phyloP scores from a whole-genome alignment of 2,329 filamentous ascomycete genomes.

The Arthrobotrys pseudoclavata region DNA sequence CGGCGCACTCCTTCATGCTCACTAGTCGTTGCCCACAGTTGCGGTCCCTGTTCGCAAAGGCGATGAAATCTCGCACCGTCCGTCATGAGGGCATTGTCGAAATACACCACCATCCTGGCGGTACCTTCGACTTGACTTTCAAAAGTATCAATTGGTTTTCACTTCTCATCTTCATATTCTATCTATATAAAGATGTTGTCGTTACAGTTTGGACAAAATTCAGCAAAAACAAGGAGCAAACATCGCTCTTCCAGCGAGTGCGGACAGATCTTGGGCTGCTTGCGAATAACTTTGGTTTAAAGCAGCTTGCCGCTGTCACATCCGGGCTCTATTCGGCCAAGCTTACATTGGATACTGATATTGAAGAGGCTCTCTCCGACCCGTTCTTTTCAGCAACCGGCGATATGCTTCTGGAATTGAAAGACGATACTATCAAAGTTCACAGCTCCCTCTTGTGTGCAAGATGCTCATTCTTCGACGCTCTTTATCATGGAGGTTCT shows the following conservation, averaged over 20 bases:
- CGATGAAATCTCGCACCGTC: constrained; percentile 23
- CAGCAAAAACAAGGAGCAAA: constrained; percentile 72
- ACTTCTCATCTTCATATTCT: constrained; percentile 82
- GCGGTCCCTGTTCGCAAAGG: constrained; percentile 42
- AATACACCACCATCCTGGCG: constrained; percentile 64
- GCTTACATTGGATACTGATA: constrained; percentile 62
- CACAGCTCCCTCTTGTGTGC: constrained; percentile 85
- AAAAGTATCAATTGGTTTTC: constrained; percentile 81
- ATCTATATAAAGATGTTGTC: constrained; percentile 82
- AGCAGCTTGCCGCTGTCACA: constrained; percentile 83
- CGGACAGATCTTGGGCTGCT: constrained; percentile 72
- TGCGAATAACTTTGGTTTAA: constrained; percentile 34
- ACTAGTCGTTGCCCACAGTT: constrained; percentile 76
- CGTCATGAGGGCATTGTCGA: constrained; percentile 50
- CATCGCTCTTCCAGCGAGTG: constrained; percentile 81
- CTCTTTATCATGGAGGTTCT: constrained; percentile 89
- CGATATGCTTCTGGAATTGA: constrained; percentile 83
- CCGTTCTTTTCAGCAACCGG: constrained; percentile 75
- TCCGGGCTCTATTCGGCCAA: constrained; percentile 70
- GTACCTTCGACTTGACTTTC: constrained; percentile 75
- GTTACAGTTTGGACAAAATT: constrained; percentile 88
- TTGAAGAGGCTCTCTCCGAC: constrained; percentile 78
- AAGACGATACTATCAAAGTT: constrained; percentile 76
- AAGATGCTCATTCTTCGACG: constrained; percentile 91
- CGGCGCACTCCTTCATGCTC: constrained; percentile 85